Evolutionary conservation across 31 red algal species (phyloP).

Genomic region (Porphyra umbilicalis): DNA sequence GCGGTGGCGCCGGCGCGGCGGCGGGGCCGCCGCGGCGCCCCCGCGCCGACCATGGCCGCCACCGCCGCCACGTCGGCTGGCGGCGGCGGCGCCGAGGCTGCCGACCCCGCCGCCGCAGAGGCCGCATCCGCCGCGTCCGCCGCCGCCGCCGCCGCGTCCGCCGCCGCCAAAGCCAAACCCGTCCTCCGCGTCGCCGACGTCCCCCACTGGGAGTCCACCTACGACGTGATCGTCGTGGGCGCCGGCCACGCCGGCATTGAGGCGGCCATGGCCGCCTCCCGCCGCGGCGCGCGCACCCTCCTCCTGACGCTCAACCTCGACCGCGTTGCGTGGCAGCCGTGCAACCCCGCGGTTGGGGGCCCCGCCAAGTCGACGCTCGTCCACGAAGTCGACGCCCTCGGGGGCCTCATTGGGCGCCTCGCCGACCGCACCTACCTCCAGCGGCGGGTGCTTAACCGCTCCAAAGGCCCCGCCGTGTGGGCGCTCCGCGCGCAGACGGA

Average conservation of each 20-base stretch:
- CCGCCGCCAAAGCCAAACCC: not conserved
- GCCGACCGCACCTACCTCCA: slow-evolving; percentile 84
- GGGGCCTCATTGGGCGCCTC: slow-evolving; percentile 69
- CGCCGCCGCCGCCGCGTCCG: not conserved
- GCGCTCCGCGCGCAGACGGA: slow-evolving; percentile 95
- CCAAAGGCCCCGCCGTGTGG: slow-evolving; percentile 86
- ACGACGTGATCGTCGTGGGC: slow-evolving; percentile 80
- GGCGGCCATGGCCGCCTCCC: slow-evolving; percentile 67
- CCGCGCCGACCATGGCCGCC: too few species aligned
- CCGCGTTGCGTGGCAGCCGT: slow-evolving; percentile 81
- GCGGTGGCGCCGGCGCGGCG: too few species aligned
- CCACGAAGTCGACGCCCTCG: slow-evolving; percentile 82
- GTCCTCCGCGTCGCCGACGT: not conserved
- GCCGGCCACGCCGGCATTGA: slow-evolving; percentile 85
- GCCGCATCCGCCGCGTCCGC: not conserved
- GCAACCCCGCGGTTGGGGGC: slow-evolving; percentile 85
- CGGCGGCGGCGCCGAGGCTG: not conserved
- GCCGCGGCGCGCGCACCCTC: slow-evolving; percentile 52
- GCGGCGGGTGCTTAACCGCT: slow-evolving; percentile 70
- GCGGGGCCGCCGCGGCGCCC: too few species aligned
- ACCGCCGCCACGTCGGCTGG: not conserved
- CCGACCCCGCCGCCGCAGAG: not conserved
- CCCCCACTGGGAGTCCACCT: slow-evolving; percentile 10
- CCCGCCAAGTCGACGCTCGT: slow-evolving; percentile 83
- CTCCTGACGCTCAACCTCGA: slow-evolving; percentile 72